Conservation (phyloP, 768 basidiomycete genomes). For the Xerocomus brunneocitrinus region DNA sequence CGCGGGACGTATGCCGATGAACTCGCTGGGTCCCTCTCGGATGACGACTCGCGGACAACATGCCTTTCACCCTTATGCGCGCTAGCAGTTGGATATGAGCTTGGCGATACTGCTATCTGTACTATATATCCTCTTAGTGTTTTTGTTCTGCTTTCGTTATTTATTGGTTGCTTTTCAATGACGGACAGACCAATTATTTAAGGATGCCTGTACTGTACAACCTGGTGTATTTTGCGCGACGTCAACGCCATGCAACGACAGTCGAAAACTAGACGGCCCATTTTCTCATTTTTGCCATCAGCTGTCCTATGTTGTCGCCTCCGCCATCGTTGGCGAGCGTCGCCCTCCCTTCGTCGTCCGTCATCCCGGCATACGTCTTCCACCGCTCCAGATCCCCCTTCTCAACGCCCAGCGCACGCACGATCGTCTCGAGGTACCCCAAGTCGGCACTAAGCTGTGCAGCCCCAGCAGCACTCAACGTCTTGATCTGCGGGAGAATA, state of each 20-base stretch:
- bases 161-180: constrained; percentile 6
- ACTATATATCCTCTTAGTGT: constrained; percentile 28
- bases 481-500: constrained; percentile 68
- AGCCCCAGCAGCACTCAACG: constrained; percentile 61
- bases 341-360: constrained; percentile 40
- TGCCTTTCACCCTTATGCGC: constrained; percentile 62
- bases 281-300: constrained; percentile 32
- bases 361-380: constrained; percentile 65
- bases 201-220: constrained; percentile 7
- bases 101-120: constrained; percentile 17
- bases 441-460: constrained; percentile 85
- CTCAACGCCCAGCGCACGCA: constrained; percentile 86
- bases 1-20: constrained; percentile 39
- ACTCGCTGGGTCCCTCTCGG: constrained; percentile 43
- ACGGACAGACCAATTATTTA: constrained; percentile 2
- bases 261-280: constrained; percentile 16
- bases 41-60: constrained; percentile 52
- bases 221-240: background rate
- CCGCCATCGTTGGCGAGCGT: constrained; percentile 16
- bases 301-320: constrained; percentile 14
- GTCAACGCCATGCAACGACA: background rate
- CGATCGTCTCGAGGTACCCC: constrained; percentile 86
- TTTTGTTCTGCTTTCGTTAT: constrained; percentile 17
- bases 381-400: constrained; percentile 74
- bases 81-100: constrained; percentile 31